Percentiles rank a stretch among this genome's conserved stretches.
Evolutionary conservation across 2,329 filamentous ascomycete genomes (phyloP).

Genomic region (Ophiostoma piceae): DNA sequence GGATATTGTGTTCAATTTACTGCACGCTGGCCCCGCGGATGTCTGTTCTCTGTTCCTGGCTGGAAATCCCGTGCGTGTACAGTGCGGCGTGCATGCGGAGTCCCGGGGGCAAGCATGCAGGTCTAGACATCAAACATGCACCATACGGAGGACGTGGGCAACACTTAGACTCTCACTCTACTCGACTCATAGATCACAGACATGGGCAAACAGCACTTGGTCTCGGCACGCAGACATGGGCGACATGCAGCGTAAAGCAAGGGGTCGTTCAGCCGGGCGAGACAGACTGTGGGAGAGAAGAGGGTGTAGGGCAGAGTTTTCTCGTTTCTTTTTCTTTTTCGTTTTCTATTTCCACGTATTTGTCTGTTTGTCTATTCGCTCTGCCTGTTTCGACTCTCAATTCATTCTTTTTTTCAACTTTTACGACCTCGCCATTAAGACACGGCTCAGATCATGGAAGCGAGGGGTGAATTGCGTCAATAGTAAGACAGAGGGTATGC

Average conservation of each 20-base stretch:
- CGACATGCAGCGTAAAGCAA: constrained; percentile 35
- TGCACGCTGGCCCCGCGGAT: not conserved
- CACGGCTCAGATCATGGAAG: constrained; percentile 3
- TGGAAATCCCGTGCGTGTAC: not conserved
- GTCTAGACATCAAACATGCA: not conserved
- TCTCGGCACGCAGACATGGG: constrained; percentile 38
- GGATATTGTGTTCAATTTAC: not conserved
- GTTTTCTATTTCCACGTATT: not conserved
- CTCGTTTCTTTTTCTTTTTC: constrained; percentile 19
- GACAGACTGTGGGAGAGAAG: not conserved
- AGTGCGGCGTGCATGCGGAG: not conserved
- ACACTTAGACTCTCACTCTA: too few relatives aligned
- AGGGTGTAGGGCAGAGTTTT: constrained; percentile 19
- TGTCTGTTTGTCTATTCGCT: not conserved
- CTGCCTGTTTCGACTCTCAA: not conserved
- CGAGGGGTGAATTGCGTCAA: constrained; percentile 1
- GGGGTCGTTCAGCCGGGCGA: constrained; percentile 12
- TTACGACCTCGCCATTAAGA: not conserved
- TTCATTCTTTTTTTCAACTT: not conserved
- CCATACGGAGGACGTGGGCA: not conserved
- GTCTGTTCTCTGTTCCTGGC: not conserved
- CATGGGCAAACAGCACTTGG: constrained; percentile 27
- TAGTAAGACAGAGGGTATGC: not conserved
- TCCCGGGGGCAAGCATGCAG: not conserved
- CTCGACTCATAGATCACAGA: not conserved